Base-by-base conservation (phyloP, 1,284 basidiomycete genomes). In the Cutaneotrichosporon cutaneum region DNA sequence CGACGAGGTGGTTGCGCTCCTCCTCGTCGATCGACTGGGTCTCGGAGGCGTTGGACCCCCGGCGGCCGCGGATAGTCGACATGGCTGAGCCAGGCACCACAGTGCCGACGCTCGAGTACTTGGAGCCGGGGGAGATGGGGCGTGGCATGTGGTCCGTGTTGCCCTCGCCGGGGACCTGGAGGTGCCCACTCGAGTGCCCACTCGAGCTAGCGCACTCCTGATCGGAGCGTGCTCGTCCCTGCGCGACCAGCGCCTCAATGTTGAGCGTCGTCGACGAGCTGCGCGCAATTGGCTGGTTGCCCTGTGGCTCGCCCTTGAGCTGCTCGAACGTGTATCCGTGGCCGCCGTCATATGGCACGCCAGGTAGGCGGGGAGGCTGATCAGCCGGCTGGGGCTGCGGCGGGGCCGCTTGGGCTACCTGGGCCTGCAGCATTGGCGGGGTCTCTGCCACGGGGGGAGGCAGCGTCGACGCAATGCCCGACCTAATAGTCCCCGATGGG, bases 251-350 rank as follows among this genome's bases (percentile, higher is more conserved):
- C 4, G 71, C 64, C 59, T 77, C 74, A 50, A 76, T 68, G 61
- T 77, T 68, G 11, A 78, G 64, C 3, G 75, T 78, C 2, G 75
- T 78, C 26, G 70, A 71, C 52, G 70, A 72, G 0, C 70, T 67
- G 56, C 70, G 59, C 30, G 56, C 56, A 14, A 44, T 27, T 9
- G 1, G 48, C 16, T 51, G 73, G 73, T 26, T 35, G 11, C 52
- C 53, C 24, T 45, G 47, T 32, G 27, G 32, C 47, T 54, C 59
- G 21, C 26, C 42, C 10, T 21, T 22, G 18, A 64, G 42, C 56
- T 58, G 53, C 57, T 55, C 53, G 18, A 22, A 14, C 22, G 56
- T 58, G 53, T 60, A 60, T 11, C 58, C 58, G 21, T 45, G 7
- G 36, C 54, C 42, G 3, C 39, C 39, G 6, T 42, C 39, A 8